These are phyloP conservation scores for Hapsidospora chrysogenum DNA, from an alignment of 495 filamentous ascomycete genomes.

Conservation along the genomic window DNA sequence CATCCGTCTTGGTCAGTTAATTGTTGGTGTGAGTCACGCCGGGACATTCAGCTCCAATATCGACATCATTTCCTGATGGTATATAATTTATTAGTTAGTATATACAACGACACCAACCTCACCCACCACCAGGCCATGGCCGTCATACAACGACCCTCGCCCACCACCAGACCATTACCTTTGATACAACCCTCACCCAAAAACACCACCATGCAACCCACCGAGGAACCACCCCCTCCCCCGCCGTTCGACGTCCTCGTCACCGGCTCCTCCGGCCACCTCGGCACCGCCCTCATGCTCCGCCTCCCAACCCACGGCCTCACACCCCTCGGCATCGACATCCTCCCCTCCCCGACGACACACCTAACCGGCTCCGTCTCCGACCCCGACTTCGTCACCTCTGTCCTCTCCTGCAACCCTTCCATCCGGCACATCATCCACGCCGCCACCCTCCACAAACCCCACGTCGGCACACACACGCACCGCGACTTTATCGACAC, in stretches of 20 bases:
- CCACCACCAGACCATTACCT: no score
- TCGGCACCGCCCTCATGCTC: slow-evolving; percentile 15
- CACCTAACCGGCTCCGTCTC: slow-evolving; percentile 8
- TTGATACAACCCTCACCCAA: no score
- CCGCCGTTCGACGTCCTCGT: slow-evolving; percentile 9
- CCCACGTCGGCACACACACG: slow-evolving; percentile 11
- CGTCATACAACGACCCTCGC: no score
- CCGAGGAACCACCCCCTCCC: no score
- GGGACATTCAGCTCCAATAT: no score
- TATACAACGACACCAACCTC: no score
- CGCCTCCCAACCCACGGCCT: slow-evolving; percentile 9
- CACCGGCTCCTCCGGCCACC: slow-evolving; percentile 16
- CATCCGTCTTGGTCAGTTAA: no score
- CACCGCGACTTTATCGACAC: slow-evolving; percentile 12
- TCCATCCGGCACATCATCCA: slow-evolving; percentile 11
- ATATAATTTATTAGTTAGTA: no score
- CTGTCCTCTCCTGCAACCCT: slow-evolving; percentile 6
- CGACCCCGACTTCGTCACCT: slow-evolving; percentile 5
- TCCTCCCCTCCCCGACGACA: slow-evolving; percentile 9
- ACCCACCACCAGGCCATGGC: no score
- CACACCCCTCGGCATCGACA: slow-evolving; percentile 12
- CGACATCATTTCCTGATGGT: no score
- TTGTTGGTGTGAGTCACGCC: no score
- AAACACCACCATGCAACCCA: no score
- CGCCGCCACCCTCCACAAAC: slow-evolving; percentile 16